These are phyloP conservation scores for Moringa oleifera DNA, from an alignment of 345 rosid genomes.

Conservation along the genomic window DNA sequence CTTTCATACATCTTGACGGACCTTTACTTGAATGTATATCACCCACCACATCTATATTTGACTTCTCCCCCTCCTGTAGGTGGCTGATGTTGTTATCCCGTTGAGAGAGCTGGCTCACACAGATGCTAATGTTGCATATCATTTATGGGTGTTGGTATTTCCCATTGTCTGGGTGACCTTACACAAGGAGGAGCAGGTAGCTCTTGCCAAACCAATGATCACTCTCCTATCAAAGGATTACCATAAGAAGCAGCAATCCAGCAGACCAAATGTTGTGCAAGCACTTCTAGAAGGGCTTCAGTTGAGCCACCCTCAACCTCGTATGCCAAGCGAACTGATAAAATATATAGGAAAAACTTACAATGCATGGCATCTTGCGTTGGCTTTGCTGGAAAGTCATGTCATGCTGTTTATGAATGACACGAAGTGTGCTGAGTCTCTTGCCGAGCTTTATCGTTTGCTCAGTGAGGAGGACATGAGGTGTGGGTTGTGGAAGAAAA, in stretches of 20 bases:
- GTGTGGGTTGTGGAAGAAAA: conserved; percentile 97
- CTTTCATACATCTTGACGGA: background rate
- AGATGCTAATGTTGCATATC: conserved; percentile 95
- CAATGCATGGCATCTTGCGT: conserved; percentile 96
- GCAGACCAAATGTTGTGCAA: conserved; percentile 97
- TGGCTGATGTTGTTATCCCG: conserved; percentile 83
- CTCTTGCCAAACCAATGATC: conserved; percentile 89
- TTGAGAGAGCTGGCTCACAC: conserved; percentile 92
- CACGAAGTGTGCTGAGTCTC: conserved; percentile 84
- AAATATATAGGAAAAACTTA: conserved; percentile 94
- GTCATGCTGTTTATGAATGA: conserved; percentile 90
- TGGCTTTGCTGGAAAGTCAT: conserved; percentile 93
- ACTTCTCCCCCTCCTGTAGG: conserved; percentile 36
- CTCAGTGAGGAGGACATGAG: conserved; percentile 99
- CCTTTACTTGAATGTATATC: too few species aligned
- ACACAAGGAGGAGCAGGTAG: conserved; percentile 79
- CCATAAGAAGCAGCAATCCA: conserved; percentile 94
- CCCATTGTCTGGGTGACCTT: conserved; percentile 97
- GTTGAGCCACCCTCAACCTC: conserved; percentile 97
- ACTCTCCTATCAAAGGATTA: conserved; percentile 80
- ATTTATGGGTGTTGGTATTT: conserved; percentile 97
- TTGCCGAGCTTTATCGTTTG: conserved; percentile 92
- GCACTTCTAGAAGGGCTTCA: conserved; percentile 98
- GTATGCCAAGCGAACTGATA: conserved; percentile 97
- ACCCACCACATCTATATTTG: conserved; percentile 4